These are phyloP conservation scores for Colletotrichum sp. DNA, from an alignment of 2,329 filamentous ascomycete species.

Conservation along the genomic window DNA sequence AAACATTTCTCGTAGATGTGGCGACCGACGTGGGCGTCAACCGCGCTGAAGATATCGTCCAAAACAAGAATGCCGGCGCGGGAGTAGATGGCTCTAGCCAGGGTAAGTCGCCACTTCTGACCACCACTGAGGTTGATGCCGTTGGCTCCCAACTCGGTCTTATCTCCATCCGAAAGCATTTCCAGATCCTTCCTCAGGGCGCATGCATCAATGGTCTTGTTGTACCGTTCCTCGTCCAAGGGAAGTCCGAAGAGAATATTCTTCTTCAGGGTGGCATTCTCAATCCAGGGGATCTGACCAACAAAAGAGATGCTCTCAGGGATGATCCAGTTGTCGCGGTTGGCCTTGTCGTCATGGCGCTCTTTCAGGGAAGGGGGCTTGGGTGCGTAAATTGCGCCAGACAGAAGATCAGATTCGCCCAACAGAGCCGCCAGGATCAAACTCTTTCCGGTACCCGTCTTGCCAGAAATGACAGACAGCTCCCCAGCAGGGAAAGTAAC, in stretches of 20 bases:
- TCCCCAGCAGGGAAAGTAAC: conserved; percentile 71
- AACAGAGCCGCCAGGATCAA: conserved; percentile 75
- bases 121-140: conserved; percentile 86
- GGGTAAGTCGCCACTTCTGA: conserved; percentile 81
- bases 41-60: conserved; percentile 84
- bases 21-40: conserved; percentile 81
- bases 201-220: conserved; percentile 73
- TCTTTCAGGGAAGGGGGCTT: conserved; percentile 49
- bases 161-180: conserved; percentile 77
- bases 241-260: conserved; percentile 83
- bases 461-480: conserved; percentile 76
- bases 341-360: conserved; percentile 68
- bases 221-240: conserved; percentile 71
- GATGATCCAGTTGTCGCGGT: conserved; percentile 70
- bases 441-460: conserved; percentile 81
- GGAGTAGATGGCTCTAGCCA: conserved; percentile 82
- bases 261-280: conserved; percentile 78
- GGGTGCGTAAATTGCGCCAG: conserved; percentile 64
- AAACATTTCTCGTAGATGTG: conserved; percentile 81
- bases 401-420: conserved; percentile 74
- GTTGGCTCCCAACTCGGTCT: conserved; percentile 83
- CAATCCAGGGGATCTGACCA: conserved; percentile 83
- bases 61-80: conserved; percentile 77
- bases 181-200: conserved; percentile 77
- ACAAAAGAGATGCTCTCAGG: conserved; percentile 75